Evolutionary conservation across 176 grass and related monocot genomes (phyloP), one percentile per base, ranked within the genome.

Genomic region (Lolium rigidum): DNA sequence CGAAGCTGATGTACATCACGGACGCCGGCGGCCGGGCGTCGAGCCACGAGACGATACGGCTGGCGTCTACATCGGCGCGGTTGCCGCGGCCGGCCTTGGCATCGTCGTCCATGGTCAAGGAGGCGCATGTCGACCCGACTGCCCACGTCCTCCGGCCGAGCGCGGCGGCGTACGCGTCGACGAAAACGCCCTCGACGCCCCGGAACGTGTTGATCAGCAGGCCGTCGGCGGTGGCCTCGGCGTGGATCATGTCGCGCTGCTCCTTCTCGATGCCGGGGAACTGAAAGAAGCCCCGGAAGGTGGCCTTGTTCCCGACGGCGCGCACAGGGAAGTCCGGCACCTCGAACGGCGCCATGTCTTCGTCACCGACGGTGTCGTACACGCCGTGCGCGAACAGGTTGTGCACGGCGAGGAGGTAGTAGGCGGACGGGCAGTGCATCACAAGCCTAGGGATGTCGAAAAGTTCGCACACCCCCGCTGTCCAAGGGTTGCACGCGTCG

Each of bases 1-100:
- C 89, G 85, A 91, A 91, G 76, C 86, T 85, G 64, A 84, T 11
- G 76, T 92, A 90, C 0, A 92, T 16, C 59, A 92, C 87, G 67
- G 91, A 92, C 38, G 69, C 18, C 3, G 74, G 8, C 24, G 78
- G 37, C 39, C 65, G 81, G 18, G 62, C 74, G 77, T 90, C 84
- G 7, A 92, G 91, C 84, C 87, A 92, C 21, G 71, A 41, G 16
- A 80, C 10, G 52, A 85, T 17, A 3, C 5, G 12, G 16, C 47
- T 41, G 12, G 26, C 22, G 28, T 90, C 74, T 35, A 86, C 18
- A 18, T 54, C 69, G 0, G 60, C 80, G 31, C 57, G 63, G 37
- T 89, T 87, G 15, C 91, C 87, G 0, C 87, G 74, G n/a, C 52
- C 21, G 24, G 91, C 43, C 81, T 12, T 85, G 4, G 24, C 41